phyloP scores from a whole-genome alignment of 768 basidiomycete genomes.

The Leccinum uliginosum region DNA sequence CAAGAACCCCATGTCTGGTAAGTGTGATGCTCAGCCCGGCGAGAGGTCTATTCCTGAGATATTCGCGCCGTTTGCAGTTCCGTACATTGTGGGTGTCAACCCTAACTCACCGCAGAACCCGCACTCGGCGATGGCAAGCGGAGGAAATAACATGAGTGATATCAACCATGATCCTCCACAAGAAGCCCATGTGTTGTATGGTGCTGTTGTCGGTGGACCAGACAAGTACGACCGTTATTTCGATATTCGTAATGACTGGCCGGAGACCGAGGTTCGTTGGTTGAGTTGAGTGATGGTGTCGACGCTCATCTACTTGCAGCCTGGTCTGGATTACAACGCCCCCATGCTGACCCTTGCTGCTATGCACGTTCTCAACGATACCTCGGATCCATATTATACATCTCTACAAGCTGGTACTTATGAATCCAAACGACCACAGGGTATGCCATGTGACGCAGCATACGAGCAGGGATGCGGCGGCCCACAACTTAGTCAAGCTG shows the following conservation, averaged over 20 bases:
- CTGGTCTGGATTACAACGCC: constrained; percentile 87
- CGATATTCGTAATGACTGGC: constrained; percentile 88
- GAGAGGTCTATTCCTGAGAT: background rate
- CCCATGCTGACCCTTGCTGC: constrained; percentile 85
- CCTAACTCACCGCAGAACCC: constrained; percentile 90
- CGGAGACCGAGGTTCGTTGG: constrained; percentile 68
- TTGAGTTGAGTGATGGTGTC: background rate
- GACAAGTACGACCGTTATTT: constrained; percentile 70
- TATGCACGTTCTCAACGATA: constrained; percentile 64
- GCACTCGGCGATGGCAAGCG: constrained; percentile 85
- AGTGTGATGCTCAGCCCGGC: constrained; percentile 11
- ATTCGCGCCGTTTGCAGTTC: constrained; percentile 1
- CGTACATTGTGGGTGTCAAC: constrained; percentile 82
- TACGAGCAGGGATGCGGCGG: constrained; percentile 50
- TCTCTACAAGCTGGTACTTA: constrained; percentile 65
- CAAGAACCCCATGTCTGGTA: constrained; percentile 85
- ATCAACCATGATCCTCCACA: constrained; percentile 70
- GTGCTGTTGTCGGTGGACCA: constrained; percentile 87
- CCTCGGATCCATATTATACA: constrained; percentile 75
- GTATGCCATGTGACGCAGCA: constrained; percentile 75
- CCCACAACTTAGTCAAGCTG: constrained; percentile 52
- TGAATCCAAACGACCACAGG: constrained; percentile 54
- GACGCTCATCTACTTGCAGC: constrained; percentile 33
- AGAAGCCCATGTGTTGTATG: constrained; percentile 78
- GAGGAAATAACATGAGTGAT: constrained; percentile 62